phyloP scores from a whole-genome alignment of 1,284 basidiomycete genomes.

The Ustilago hordei region DNA sequence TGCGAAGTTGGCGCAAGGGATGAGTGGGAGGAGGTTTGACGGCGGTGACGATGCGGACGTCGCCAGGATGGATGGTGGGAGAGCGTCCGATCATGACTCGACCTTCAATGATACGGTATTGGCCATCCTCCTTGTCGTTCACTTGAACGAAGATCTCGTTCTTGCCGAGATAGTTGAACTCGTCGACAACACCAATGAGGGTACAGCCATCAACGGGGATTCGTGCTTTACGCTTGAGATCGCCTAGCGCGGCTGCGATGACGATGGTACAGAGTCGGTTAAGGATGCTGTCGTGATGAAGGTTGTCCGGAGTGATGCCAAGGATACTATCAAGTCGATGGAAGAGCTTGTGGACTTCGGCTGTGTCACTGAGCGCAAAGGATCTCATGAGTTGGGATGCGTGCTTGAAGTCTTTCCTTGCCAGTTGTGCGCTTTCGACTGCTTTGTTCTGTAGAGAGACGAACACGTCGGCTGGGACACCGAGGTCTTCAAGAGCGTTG shows the following conservation, averaged over 20 bases:
- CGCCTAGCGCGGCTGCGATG: slow-evolving; percentile 36
- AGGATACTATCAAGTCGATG: slow-evolving; percentile 16
- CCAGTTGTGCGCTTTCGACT: slow-evolving; percentile 22
- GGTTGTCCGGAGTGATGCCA: slow-evolving; percentile 22
- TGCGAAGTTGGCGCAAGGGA: slow-evolving; percentile 43
- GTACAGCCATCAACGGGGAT: slow-evolving; percentile 28
- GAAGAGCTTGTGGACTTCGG: slow-evolving; percentile 29
- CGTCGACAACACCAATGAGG: slow-evolving; percentile 46
- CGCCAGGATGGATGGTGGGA: slow-evolving; percentile 52
- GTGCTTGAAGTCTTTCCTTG: slow-evolving; percentile 17
- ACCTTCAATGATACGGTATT: slow-evolving; percentile 28
- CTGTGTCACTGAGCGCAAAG: slow-evolving; percentile 29
- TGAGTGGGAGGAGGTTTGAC: slow-evolving; percentile 34
- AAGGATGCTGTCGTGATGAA: slow-evolving; percentile 19
- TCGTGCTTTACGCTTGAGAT: slow-evolving; percentile 41
- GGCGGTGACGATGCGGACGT: slow-evolving; percentile 41
- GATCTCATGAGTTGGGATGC: slow-evolving; percentile 31
- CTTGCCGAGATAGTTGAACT: slow-evolving; percentile 29
- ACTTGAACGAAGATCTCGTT: slow-evolving; percentile 49
- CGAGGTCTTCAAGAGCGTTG: slow-evolving; percentile 43
- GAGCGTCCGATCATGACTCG: slow-evolving; percentile 46
- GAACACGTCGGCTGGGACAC: slow-evolving; percentile 15
- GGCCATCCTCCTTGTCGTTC: slow-evolving; percentile 13
- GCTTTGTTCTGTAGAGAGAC: slow-evolving; percentile 27
- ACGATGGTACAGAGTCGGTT: slow-evolving; percentile 30